Base-by-base conservation (phyloP, 805 yeast species). In the Scheffersomyces stipitis region DNA sequence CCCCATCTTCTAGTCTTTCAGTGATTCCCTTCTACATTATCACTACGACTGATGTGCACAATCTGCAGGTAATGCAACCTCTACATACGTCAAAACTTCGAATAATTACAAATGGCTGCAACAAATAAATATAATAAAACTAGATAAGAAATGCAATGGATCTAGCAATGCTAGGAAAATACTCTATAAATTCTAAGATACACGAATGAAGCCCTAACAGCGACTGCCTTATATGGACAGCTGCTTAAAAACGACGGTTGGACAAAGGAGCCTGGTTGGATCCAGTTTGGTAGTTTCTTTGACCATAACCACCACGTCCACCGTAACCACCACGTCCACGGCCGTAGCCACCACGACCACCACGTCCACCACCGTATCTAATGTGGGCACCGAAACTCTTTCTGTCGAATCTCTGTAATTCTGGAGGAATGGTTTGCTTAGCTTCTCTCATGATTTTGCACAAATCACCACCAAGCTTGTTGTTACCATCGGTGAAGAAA, bases 381-480 rank as follows among this genome's bases (percentile, higher is more conserved):
- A 69, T 66, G 49, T 68, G 75, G 40, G 81, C 75, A 45, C 86
- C 86, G 59, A 83, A 81, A 53, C 84, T 87, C 58, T 71, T 66
- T 62, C 71, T 66, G 56, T 69, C 74, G 71, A 80, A 81, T 60
- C 79, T 81, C 59, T 75, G 75, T 56, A 93, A 76, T 59, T 80
- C 87, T 36, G 83, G 83, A 49, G 96, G 95, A 52, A 93, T 71
- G 42, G 78, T 76, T 71, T 93, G 99, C 62, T 91, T 85, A 48
- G 99, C 99, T 76, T 93, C 99, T 66, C 82, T 80, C 76, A 93
- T 76, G 57, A 93, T 90, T 56, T 85, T 83, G 56, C 91, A 78
- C 60, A 93, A 77, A 56, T 88, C 93, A 55, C 86, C 85, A 52
- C 98, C 97, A 67, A 89, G 78, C 70, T 84, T 80, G 53, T 87